Base-by-base conservation (phyloP, 331 rosid genomes). In the Prunus yedoensis region DNA sequence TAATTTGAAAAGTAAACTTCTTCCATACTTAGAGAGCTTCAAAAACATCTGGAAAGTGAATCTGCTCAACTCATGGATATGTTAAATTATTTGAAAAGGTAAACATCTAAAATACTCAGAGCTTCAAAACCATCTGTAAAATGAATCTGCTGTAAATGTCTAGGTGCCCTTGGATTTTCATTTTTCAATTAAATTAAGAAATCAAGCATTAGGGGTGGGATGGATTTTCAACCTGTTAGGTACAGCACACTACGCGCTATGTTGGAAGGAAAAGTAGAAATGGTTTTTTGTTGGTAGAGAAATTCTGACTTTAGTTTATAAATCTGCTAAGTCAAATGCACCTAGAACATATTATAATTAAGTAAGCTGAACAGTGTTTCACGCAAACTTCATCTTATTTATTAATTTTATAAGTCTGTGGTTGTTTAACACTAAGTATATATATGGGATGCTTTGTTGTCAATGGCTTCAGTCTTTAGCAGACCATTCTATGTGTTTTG, bases 51-150 rank as follows among this genome's bases (percentile, higher is more conserved):
- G 32, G 5, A 38, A 38, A 43, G 6, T 32, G 64, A 14, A 32
- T 52, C n/a, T 52, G n/a, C 63, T 84, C 93, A 83, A 85, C 87
- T 78, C 58, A 38, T 2, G 57, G 75, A 32, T 78, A 38, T 74
- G 68, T 62, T 77, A 73, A 21, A 59, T 11, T 45, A 45, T 46
- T 27, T 18, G 30, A 45, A 52, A 73, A 25, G 9, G 43, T 45
- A 17, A 15, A 57, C 43, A 43, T 23, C 67, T 72, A 41, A 51
- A 21, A 7, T 54, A 12, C 51, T 73, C 21, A 66, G 23, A 62
- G 35, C 21, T 70, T n/a, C n/a, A 59, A 16, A 50, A 32, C 17
- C 32, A 28, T 70, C 63, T 53, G 32, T 20, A 38, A 38, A 43
- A 12, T 32, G 64, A 14, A 32, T 52, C n/a, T 52, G 30, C 63